Base-by-base conservation (phyloP, 2,329 filamentous ascomycete genomes). In the Hansfordia pulvinata region DNA sequence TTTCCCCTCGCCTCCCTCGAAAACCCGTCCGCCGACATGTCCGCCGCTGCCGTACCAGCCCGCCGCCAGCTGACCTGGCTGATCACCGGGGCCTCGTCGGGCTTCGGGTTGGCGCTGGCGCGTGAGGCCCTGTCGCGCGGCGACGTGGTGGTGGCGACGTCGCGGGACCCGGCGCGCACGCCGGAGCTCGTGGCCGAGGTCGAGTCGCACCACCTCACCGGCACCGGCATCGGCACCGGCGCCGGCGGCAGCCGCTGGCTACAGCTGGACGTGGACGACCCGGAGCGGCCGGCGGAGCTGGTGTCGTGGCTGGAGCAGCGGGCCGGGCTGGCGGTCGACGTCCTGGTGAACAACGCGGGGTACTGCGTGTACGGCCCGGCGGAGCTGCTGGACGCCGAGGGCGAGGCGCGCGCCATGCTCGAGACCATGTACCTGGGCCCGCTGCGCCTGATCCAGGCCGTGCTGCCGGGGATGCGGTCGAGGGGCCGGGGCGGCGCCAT, bases 101-200 rank as follows among this genome's bases (percentile, higher is more conserved):
- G 62, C 26, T 52, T 67, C 32, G 62, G 63, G 19, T 48, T 56
- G 20, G 44, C 49, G 31, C 46, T 66, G 4, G 50, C 52, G 17
- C 50, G 59, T 10, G 47, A 52, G 14, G 54, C 50, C 18, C 54
- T 63, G 26, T 39, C 41, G 2, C 47, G 51, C 5, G 57, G 60
- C 10, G 54, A 67, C 36, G 49, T 43, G 20, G 61, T 66, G 29
- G 53, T 69, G 25, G 61, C 58, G n/a, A 53, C 56, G 8, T 52
- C 56, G 6, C 59, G 62, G 15, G 52, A 46, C 29, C 40, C 47
- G 2, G 33, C 47, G 3, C 45, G 49, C 26, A 44, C 47, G 12
- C 44, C 45, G 1, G 31, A 55, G 10, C 38, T 41, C 6, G 44
- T 62, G 4, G 56, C 63, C 28, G 53, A 61, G n/a, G 54, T 52